Evolutionary conservation across 768 basidiomycete genomes (phyloP), one percentile per base, ranked within the genome.

Genomic region (Tulasnella sp.): DNA sequence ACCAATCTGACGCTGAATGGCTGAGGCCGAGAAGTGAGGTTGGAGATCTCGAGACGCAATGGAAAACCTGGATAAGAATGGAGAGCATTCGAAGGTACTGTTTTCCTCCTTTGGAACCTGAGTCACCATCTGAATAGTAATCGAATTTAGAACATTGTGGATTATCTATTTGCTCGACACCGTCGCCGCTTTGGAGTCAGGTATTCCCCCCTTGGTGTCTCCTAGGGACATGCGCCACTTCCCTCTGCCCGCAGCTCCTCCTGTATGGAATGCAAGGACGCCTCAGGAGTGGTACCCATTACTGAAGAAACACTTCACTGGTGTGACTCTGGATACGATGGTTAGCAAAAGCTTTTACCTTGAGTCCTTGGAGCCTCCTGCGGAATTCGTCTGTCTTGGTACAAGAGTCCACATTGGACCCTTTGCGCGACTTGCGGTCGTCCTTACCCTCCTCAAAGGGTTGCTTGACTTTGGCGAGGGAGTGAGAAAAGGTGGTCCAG

Each of bases 81-180:
- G 68, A 69, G 48, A 65, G 64, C 0, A 59, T 61, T 24, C 60
- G 68, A 6, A 57, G 68, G 37, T 64, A 62, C 9, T 63, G 60
- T 12, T 66, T 53, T 42, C 15, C 4, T 42, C 45, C 5, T 3
- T 15, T 20, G 20, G 5, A 6, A 12, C 32, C 39, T n/a, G n/a
- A n/a, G 9, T 33, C n/a, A 46, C 8, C 4, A 1, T 3, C 7
- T 37, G 20, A 25, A 53, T 16, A 24, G 19, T 54, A 9, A 33
- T 32, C 13, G n/a, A 13, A 25, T 42, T 15, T 4, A 56, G 54
- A 24, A 56, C 54, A 13, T 40, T 37, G 5, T 56, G 54, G 54
- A 56, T 67, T 12, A 57, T 69, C 12, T 69, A 64, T 48, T 59
- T 65, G 35, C 64, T 67, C 48, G 68, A 69, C 46, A 65, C 65